phyloP scores from a whole-genome alignment of 768 basidiomycete species.

The Termitomyces sp. region DNA sequence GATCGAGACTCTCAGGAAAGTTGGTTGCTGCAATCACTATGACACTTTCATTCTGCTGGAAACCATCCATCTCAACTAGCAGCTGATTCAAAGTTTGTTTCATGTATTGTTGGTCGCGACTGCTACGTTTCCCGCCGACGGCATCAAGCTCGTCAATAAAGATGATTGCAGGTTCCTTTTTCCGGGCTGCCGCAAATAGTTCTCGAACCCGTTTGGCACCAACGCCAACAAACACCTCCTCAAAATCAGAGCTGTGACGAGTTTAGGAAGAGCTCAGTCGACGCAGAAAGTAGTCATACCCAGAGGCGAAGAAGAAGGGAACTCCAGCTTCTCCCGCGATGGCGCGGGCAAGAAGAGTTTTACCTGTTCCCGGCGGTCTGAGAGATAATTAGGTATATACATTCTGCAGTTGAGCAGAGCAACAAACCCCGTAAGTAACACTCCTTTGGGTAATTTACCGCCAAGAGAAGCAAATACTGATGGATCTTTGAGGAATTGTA shows the following conservation, averaged over 20 bases:
- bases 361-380: conserved; percentile 88
- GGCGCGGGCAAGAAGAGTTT: conserved; percentile 96
- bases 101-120: conserved; percentile 82
- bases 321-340: conserved; percentile 98
- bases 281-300: conserved; percentile 35
- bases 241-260: conserved; percentile 77
- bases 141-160: conserved; percentile 98
- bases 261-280: conserved; percentile 8
- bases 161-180: conserved; percentile 94
- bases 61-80: conserved; percentile 96
- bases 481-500: conserved; percentile 93
- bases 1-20: conserved; percentile 91
- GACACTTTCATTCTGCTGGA: conserved; percentile 87
- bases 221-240: conserved; percentile 96
- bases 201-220: conserved; percentile 95
- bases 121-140: conserved; percentile 84
- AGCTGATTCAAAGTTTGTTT: conserved; percentile 96
- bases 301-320: conserved; percentile 95
- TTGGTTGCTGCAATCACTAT: conserved; percentile 98
- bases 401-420: not conserved
- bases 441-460: conserved; percentile 91
- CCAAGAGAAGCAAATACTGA: conserved; percentile 85
- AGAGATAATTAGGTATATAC: not conserved
- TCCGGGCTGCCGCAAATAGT: conserved; percentile 88
- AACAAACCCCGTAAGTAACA: conserved; percentile 73